Percentiles rank a stretch among this genome's conserved stretches.
These are phyloP conservation scores for Amanita pallidorosea DNA, from an alignment of 768 basidiomycete species.

Conservation along the genomic window DNA sequence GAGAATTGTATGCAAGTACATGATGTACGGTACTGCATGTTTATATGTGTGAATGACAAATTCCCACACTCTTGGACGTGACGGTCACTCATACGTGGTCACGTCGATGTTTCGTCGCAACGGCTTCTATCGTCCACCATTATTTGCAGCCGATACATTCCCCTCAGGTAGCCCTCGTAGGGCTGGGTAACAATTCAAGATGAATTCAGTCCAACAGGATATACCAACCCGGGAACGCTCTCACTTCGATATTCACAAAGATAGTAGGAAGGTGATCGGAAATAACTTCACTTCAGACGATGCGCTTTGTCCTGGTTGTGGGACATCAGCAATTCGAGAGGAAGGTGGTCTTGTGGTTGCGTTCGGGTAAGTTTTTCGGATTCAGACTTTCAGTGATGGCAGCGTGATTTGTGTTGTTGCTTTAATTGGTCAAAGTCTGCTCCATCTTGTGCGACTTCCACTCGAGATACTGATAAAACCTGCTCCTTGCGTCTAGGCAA, in stretches of 20 bases:
- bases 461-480: background rate
- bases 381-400: background rate
- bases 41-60: background rate
- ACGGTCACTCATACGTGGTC: conserved; percentile 8
- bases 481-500: conserved; percentile 39
- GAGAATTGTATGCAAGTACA: background rate
- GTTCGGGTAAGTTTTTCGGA: conserved; percentile 64
- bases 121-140: background rate
- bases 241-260: conserved; percentile 20
- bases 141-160: background rate
- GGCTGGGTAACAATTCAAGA: background rate
- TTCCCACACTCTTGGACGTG: conserved; percentile 1
- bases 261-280: conserved; percentile 7
- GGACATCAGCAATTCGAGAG: conserved; percentile 68
- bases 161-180: background rate
- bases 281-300: conserved; percentile 27
- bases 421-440: background rate
- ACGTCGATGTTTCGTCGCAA: conserved; percentile 1
- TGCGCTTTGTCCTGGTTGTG: conserved; percentile 74
- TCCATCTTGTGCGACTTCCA: background rate
- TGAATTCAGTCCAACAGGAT: conserved; percentile 2
- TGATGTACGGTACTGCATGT: background rate
- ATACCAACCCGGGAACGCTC: conserved; percentile 17
- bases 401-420: background rate
- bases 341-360: conserved; percentile 86